These are phyloP conservation scores for Adansonia rubrostipa DNA, from an alignment of 441 rosid genomes.

Conservation along the genomic window DNA sequence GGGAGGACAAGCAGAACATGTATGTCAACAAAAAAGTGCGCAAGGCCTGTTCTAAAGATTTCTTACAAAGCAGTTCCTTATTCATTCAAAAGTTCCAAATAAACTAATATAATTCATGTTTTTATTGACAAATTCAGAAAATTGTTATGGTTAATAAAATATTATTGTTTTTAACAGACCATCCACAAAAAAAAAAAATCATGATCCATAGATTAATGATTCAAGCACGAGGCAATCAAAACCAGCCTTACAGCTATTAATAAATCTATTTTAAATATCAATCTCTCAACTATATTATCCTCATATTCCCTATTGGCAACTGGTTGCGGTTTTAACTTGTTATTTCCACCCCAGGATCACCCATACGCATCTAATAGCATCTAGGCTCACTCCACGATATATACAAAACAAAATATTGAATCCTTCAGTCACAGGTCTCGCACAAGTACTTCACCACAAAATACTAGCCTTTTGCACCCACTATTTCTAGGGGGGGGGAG, in stretches of 20 bases:
- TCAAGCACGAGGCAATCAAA: neutral
- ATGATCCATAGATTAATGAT: neutral
- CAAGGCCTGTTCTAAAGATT: neutral
- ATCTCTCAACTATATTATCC: no score
- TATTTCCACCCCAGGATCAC: no score
- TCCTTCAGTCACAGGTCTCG: no score
- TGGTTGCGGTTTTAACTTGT: no score
- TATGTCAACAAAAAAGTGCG: neutral
- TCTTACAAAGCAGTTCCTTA: neutral
- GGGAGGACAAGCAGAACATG: neutral
- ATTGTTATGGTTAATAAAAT: neutral
- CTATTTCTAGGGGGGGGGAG: no score
- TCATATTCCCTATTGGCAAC: no score
- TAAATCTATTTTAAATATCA: neutral
- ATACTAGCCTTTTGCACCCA: no score
- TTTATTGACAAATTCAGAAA: neutral
- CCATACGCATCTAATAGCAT: no score
- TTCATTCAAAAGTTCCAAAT: neutral
- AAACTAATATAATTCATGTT: neutral
- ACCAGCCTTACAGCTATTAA: neutral
- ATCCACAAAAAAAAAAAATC: neutral
- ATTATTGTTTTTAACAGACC: neutral
- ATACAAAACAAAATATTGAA: no score
- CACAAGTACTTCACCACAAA: no score
- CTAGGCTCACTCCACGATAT: no score